These are phyloP conservation scores for Xylariales sp. DNA, from an alignment of 2,329 filamentous ascomycete species.

Conservation along the genomic window DNA sequence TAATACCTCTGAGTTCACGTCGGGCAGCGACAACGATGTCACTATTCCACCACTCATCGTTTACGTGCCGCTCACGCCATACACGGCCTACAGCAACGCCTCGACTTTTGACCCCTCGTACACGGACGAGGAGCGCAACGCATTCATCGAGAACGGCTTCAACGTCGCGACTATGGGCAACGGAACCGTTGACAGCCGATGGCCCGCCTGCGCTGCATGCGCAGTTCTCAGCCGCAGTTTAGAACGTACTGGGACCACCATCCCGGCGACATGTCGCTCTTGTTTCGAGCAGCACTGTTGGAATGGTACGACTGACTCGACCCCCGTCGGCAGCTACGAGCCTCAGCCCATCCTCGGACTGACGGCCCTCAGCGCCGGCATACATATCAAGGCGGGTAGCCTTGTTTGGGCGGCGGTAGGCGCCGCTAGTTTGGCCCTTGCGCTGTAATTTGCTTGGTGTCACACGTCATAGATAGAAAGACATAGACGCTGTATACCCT, in stretches of 20 bases:
- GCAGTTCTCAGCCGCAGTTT: slow-evolving; percentile 84
- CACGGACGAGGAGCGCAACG: slow-evolving; percentile 74
- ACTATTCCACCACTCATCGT: slow-evolving; percentile 74
- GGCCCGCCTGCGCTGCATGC: slow-evolving; percentile 88
- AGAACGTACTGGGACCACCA: slow-evolving; percentile 72
- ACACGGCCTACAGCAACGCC: slow-evolving; percentile 79
- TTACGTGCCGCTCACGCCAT: slow-evolving; percentile 89
- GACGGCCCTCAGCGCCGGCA: slow-evolving; percentile 27
- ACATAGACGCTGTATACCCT: slow-evolving; percentile 8
- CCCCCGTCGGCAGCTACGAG: slow-evolving; percentile 52
- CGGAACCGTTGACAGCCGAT: slow-evolving; percentile 76
- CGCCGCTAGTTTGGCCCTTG: slow-evolving; percentile 15
- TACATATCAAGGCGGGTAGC: slow-evolving; percentile 1
- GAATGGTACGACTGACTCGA: slow-evolving; percentile 74
- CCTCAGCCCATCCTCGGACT: slow-evolving; percentile 50
- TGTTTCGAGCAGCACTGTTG: slow-evolving; percentile 93
- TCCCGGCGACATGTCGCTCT: slow-evolving; percentile 76
- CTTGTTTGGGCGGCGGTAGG: slow-evolving; percentile 25
- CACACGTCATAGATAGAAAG: background rate
- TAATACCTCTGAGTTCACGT: slow-evolving; percentile 68
- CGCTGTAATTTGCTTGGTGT: slow-evolving; percentile 10
- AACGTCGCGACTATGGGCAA: slow-evolving; percentile 87
- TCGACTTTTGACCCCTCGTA: slow-evolving; percentile 80
- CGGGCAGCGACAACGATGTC: slow-evolving; percentile 44
- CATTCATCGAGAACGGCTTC: slow-evolving; percentile 88